Conservation (phyloP, 352 stramenopile genomes). For the Phytopythium kandeliae region DNA sequence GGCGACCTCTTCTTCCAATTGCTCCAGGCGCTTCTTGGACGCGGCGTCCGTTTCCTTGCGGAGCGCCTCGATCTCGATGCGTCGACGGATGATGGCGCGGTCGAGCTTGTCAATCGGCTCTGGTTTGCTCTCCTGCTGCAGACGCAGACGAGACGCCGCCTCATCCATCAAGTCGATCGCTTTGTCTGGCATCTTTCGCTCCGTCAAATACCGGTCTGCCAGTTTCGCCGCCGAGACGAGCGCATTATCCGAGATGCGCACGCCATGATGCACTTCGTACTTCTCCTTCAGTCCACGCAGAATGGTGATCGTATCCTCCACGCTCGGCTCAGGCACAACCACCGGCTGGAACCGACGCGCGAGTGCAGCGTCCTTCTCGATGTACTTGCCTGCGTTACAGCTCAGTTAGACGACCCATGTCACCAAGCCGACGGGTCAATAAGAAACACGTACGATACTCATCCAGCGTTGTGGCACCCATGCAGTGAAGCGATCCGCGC, state of each 20-base stretch:
- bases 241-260: constrained; percentile 93
- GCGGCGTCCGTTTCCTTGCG: constrained; percentile 68
- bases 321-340: constrained; percentile 91
- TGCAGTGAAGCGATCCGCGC: constrained; percentile 87
- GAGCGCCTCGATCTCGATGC: constrained; percentile 83
- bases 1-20: constrained; percentile 62
- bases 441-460: constrained; percentile 88
- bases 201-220: constrained; percentile 87
- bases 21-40: constrained; percentile 60
- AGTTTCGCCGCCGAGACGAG: constrained; percentile 93
- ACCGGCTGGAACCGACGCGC: constrained; percentile 97
- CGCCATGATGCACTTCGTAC: constrained; percentile 96
- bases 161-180: constrained; percentile 96
- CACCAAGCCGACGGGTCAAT: too few species aligned
- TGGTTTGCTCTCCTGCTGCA: constrained; percentile 83
- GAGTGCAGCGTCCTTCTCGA: constrained; percentile 97
- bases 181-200: constrained; percentile 96
- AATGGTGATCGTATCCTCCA: constrained; percentile 96
- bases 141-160: constrained; percentile 73
- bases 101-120: constrained; percentile 83
- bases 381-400: constrained; percentile 81
- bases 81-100: constrained; percentile 62
- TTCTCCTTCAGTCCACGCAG: constrained; percentile 94
- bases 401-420: too few species aligned
- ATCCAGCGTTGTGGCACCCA: constrained; percentile 92